A percentile compares a stretch with the other conserved stretches of the same genome.
phyloP scores from a whole-genome alignment of 139 green algal genomes.

The Volvox africanus region DNA sequence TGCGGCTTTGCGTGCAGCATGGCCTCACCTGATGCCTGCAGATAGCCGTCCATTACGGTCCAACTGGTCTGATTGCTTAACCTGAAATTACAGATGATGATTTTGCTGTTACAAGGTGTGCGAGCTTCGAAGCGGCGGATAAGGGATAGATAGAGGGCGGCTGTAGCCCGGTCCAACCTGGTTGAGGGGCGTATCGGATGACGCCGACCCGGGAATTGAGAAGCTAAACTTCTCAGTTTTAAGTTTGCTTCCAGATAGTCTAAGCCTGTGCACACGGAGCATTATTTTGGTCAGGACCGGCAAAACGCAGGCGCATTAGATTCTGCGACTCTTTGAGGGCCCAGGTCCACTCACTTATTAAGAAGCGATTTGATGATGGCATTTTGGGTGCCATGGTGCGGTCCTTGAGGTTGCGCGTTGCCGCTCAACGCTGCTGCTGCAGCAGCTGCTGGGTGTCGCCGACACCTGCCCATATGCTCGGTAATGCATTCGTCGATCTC shows the following conservation, averaged over 20 bases:
- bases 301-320: neutral
- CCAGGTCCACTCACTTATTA: neutral
- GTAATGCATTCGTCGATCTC: constrained; percentile 5
- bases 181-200: neutral
- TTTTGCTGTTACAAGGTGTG: neutral
- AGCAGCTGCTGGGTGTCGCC: neutral
- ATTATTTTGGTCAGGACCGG: neutral
- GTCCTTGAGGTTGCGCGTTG: neutral
- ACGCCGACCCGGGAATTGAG: neutral
- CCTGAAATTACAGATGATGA: neutral
- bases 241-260: constrained; percentile 18
- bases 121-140: neutral
- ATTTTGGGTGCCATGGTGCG: constrained; percentile 10
- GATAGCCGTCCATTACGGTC: neutral
- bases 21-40: constrained; percentile 1
- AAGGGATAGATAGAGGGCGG: neutral
- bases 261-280: neutral
- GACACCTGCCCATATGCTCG: neutral
- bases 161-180: constrained; percentile 31
- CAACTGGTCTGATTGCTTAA: constrained; percentile 14
- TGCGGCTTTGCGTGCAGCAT: no score
- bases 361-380: constrained; percentile 7
- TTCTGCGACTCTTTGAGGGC: neutral
- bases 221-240: neutral
- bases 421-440: constrained; percentile 11